Evolutionary conservation across 495 filamentous ascomycete species (phyloP), one percentile per base, ranked within the genome.

Genomic region (Neurospora sp.): DNA sequence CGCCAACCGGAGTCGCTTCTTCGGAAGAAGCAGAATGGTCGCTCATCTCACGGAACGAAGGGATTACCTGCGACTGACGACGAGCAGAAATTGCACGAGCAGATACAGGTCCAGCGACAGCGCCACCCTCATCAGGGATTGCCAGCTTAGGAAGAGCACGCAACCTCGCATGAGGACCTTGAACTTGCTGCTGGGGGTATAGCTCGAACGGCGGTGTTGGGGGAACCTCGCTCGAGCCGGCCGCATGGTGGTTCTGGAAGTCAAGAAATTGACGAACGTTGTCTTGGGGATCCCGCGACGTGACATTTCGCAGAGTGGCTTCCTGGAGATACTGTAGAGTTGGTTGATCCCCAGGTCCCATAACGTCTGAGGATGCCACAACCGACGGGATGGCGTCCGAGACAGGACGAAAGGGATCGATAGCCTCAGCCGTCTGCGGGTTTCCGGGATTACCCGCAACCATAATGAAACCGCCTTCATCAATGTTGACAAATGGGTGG

Each of bases 251-350:
- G 74, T 90, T 88, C 76, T 97, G 94, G 80, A 93, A 93, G 77
- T 88, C 86, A 70, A 98, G 84, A 84, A 96, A 98, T 69, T 97
- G 90, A 69, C 92, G 89, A 28, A 98, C 92, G 75, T 93, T 96
- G 80, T 98, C 95, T 77, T 94, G 93, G 9, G 95, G 93, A 80
- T 98, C 95, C 39, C 90, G 87, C 2, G 81, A 81, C 70, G 89
- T 82, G 13, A 98, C 81, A 70, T 86, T 88, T 42, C 88, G 86
- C 11, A 98, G 89, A 11, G 83, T 85, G 71, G 90, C 89, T 79
- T 92, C 88, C 71, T 94, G 90, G 39, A 98, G 86, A 76, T 86
- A 85, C 31, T 88, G 88, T 74, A 94, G 84, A 39, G 88, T 84
- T 40, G 90, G 84, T 45, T 86, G 78, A 69, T 84, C 85, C 69